Evolutionary conservation across 2,329 filamentous ascomycete species (phyloP).

Genomic region (Fusarium subglutinans): DNA sequence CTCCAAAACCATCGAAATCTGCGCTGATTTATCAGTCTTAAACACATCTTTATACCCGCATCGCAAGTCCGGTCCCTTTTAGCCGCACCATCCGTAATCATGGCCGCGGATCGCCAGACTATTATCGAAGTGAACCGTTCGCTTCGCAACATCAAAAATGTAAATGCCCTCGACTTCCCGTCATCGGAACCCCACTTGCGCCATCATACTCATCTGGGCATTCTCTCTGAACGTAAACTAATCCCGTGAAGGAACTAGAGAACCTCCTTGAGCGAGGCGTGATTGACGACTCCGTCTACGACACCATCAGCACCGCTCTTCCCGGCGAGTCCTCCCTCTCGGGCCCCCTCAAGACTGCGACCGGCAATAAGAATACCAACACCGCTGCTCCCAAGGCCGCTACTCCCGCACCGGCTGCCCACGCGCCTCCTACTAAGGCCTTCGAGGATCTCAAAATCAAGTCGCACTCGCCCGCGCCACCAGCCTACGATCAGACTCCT

Average conservation of each 20-base stretch:
- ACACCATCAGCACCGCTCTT: constrained; percentile 77
- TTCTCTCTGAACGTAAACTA: not conserved
- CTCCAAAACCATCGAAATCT: not conserved
- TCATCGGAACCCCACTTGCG: too few relatives aligned
- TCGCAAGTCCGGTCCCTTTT: not conserved
- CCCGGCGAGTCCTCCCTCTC: constrained; percentile 74
- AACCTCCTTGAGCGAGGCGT: constrained; percentile 84
- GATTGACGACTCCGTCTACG: constrained; percentile 79
- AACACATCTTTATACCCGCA: not conserved
- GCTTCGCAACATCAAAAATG: constrained; percentile 86
- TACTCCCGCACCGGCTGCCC: constrained; percentile 45
- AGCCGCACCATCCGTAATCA: constrained; percentile 41
- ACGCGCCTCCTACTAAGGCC: constrained; percentile 48
- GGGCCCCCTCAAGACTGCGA: constrained; percentile 55
- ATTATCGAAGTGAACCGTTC: constrained; percentile 82
- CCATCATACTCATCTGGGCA: not conserved
- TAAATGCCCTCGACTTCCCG: constrained; percentile 48
- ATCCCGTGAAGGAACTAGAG: constrained; percentile 78
- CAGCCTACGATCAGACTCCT: constrained; percentile 61
- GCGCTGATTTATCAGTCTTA: not conserved
- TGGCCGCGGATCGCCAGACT: constrained; percentile 64
- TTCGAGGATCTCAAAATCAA: constrained; percentile 55
- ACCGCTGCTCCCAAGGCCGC: constrained; percentile 43
- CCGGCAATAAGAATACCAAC: constrained; percentile 45
- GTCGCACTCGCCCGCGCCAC: constrained; percentile 53